Percentiles rank a stretch among this genome's conserved stretches.
Evolutionary conservation across 352 stramenopile species (phyloP).

Genomic region (Thalassiosira mediterranea): DNA sequence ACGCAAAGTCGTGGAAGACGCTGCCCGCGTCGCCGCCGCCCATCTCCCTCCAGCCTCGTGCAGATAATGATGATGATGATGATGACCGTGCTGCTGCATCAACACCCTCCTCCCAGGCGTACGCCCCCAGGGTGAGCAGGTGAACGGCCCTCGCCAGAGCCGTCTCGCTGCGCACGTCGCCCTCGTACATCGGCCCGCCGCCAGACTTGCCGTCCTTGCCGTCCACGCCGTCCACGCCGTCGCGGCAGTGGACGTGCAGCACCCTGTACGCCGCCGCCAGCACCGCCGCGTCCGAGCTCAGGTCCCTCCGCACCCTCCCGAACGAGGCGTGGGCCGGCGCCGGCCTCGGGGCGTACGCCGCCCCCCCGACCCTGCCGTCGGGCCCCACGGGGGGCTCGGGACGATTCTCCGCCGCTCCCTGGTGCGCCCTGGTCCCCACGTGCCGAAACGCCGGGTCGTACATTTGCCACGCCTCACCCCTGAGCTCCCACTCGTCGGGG

Average conservation of each 20-base stretch:
- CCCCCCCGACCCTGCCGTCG: too few species aligned
- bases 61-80: too few species aligned
- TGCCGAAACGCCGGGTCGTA: constrained; percentile 86
- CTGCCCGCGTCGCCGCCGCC: constrained; percentile 70
- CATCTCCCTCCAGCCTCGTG: constrained; percentile 61
- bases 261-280: constrained; percentile 72
- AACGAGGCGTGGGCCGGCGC: constrained; percentile 69
- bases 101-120: constrained; percentile 65
- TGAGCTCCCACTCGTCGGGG: constrained; percentile 79
- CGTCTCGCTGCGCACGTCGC: constrained; percentile 73
- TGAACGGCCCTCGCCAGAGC: constrained; percentile 73
- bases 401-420: constrained; percentile 73
- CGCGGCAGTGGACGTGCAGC: constrained; percentile 75
- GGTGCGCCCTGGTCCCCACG: constrained; percentile 71
- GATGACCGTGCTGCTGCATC: background rate
- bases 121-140: constrained; percentile 78
- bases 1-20: constrained; percentile 66
- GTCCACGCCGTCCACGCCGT: background rate
- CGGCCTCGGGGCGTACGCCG: constrained; percentile 65
- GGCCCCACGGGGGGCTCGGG: constrained; percentile 40
- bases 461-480: constrained; percentile 67
- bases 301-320: constrained; percentile 62
- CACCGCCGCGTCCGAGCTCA: constrained; percentile 68
- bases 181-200: constrained; percentile 77
- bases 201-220: too few species aligned